Conservation (phyloP, 768 basidiomycete genomes). For the Lactarius hengduanensis region DNA sequence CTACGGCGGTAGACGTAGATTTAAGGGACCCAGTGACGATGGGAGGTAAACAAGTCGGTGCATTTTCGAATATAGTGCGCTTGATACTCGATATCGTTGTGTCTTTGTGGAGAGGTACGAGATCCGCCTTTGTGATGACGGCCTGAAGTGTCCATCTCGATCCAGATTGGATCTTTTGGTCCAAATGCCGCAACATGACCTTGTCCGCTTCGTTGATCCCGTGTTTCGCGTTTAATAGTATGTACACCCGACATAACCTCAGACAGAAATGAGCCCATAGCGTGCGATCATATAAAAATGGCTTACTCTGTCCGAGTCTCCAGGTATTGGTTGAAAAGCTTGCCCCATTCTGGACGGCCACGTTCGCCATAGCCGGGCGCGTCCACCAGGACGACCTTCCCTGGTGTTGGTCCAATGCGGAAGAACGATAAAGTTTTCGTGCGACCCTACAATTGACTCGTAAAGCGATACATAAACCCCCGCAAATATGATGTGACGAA, state of each 20-base stretch:
- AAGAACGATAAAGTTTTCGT: conserved; percentile 73
- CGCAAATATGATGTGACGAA: conserved; percentile 37
- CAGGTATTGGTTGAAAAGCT: conserved; percentile 64
- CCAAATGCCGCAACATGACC: conserved; percentile 59
- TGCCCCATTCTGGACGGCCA: conserved; percentile 75
- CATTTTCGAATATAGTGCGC: conserved; percentile 49
- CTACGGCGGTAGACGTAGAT: conserved; percentile 49
- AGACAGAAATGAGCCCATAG: not conserved
- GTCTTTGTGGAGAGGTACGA: conserved; percentile 39
- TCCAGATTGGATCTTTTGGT: conserved; percentile 39
- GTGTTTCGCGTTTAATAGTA: conserved; percentile 69
- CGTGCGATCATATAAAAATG: not conserved
- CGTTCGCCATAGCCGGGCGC: conserved; percentile 78
- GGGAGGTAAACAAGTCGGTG: conserved; percentile 64
- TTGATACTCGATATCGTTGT: conserved; percentile 44
- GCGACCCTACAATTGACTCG: conserved; percentile 50
- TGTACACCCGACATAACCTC: conserved; percentile 69
- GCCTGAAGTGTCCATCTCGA: conserved; percentile 62
- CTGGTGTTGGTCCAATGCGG: conserved; percentile 53
- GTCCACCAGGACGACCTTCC: conserved; percentile 68
- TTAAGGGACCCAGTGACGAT: conserved; percentile 56
- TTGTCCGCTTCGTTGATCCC: conserved; percentile 54
- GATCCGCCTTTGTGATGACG: conserved; percentile 70
- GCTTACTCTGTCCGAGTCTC: conserved; percentile 59
- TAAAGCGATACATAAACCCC: not conserved